Percentiles rank a stretch among this genome's conserved stretches.
These are phyloP conservation scores for Aurinia saxatilis DNA, from an alignment of 345 rosid species.

Conservation along the genomic window DNA sequence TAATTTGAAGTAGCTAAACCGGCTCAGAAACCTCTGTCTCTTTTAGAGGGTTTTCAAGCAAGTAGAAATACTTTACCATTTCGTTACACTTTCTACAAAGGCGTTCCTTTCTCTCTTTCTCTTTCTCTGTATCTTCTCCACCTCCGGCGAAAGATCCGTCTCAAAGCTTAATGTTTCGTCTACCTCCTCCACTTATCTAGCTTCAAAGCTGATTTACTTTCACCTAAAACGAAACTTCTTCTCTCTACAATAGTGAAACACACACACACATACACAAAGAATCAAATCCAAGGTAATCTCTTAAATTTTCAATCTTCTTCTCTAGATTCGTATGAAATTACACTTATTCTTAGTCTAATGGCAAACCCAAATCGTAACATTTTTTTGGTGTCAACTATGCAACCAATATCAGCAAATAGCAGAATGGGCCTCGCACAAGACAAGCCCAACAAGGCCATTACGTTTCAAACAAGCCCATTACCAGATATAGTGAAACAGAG, in stretches of 20 bases:
- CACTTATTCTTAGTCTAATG: not conserved
- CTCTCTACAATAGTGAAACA: not conserved
- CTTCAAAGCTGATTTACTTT: constrained; percentile 18
- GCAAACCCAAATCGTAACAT: not conserved
- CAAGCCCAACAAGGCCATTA: too few relatives aligned
- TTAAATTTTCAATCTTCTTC: not conserved
- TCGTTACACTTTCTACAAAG: constrained; percentile 7
- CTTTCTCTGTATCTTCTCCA: constrained; percentile 3
- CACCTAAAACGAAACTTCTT: not conserved
- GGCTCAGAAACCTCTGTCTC: too few relatives aligned
- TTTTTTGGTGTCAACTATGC: constrained; percentile 54
- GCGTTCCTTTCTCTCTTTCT: constrained; percentile 9
- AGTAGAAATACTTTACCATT: constrained; percentile 6
- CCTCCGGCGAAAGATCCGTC: constrained; percentile 22
- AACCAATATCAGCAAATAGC: too few relatives aligned
- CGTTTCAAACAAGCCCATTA: too few relatives aligned
- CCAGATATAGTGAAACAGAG: too few relatives aligned
- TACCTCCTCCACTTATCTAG: constrained; percentile 10
- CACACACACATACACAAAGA: constrained; percentile 1
- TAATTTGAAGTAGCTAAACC: too few relatives aligned
- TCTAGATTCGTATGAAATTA: constrained; percentile 5
- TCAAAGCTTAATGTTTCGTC: constrained; percentile 5
- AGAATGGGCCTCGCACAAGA: too few relatives aligned
- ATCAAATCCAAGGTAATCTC: constrained; percentile 23
- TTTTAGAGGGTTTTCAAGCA: too few relatives aligned